Evolutionary conservation across 140 eudicot species (phyloP).

Genomic region (Cichorium intybus): DNA sequence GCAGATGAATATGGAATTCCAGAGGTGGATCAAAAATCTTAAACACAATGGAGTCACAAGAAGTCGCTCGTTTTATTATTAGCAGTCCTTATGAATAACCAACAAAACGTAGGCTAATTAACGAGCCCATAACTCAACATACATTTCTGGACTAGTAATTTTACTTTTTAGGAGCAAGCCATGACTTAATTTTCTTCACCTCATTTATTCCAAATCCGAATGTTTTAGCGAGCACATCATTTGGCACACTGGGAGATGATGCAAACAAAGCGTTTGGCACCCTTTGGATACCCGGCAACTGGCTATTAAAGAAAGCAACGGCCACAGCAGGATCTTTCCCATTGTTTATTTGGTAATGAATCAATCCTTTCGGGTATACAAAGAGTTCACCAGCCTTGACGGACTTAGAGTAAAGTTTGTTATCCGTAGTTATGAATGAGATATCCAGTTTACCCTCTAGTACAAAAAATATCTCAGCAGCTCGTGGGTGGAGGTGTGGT

Average conservation of each 20-base stretch:
- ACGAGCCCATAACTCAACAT: no score
- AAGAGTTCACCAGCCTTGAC: conserved; percentile 51
- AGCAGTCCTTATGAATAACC: no score
- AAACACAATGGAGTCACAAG: no score
- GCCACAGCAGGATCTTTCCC: conserved; percentile 46
- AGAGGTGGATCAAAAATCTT: no score
- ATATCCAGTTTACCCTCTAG: conserved; percentile 54
- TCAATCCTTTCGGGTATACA: conserved; percentile 50
- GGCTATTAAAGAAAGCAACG: conserved; percentile 57
- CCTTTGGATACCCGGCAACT: conserved; percentile 56
- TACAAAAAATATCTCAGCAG: conserved; percentile 58
- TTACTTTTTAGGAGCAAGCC: conserved; percentile 44
- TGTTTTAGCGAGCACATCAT: conserved; percentile 49
- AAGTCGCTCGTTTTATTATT: no score
- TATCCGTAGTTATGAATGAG: conserved; percentile 60
- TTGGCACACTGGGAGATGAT: conserved; percentile 46
- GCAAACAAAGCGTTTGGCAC: conserved; percentile 47
- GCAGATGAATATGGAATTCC: no score
- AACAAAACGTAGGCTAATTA: no score
- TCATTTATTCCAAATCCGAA: conserved; percentile 49
- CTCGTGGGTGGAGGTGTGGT: conserved; percentile 82
- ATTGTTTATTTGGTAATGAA: conserved; percentile 65
- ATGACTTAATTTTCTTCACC: conserved; percentile 51
- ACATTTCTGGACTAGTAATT: no score
- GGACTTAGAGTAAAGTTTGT: conserved; percentile 39